Evolutionary conservation across 768 basidiomycete genomes (phyloP).

Genomic region (Phanerodontia chrysosporium): DNA sequence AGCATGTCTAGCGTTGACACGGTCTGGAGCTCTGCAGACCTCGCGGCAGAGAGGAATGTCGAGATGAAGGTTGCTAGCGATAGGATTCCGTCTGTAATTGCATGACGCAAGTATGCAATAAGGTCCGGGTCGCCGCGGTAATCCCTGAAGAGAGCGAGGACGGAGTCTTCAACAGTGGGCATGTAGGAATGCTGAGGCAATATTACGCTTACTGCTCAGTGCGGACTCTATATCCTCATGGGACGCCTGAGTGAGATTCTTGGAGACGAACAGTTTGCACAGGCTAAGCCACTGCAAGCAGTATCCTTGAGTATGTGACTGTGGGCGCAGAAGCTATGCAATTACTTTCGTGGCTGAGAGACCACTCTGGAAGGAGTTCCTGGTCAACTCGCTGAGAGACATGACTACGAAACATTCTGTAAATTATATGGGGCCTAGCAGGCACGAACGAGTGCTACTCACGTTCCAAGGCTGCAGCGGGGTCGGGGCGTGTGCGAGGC

Average conservation of each 20-base stretch:
- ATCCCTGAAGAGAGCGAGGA: conserved; percentile 59
- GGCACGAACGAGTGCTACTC: too few relatives aligned
- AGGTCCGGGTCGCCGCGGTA: conserved; percentile 70
- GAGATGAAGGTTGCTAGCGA: conserved; percentile 58
- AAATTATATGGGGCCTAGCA: neutral
- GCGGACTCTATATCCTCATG: conserved; percentile 46
- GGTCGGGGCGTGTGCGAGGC: too few relatives aligned
- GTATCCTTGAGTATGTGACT: neutral
- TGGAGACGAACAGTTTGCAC: conserved; percentile 58
- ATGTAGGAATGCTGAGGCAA: neutral
- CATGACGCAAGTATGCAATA: conserved; percentile 59
- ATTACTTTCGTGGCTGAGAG: conserved; percentile 58
- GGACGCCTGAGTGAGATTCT: conserved; percentile 36
- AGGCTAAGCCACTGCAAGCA: conserved; percentile 64
- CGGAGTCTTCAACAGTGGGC: conserved; percentile 46
- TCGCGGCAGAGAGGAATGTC: conserved; percentile 63
- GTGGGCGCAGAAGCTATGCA: neutral
- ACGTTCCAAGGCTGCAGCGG: too few relatives aligned
- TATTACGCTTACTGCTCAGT: conserved; percentile 50
- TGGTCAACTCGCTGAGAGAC: conserved; percentile 66
- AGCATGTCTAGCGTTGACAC: conserved; percentile 66
- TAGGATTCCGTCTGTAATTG: conserved; percentile 52
- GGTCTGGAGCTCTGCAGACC: conserved; percentile 59
- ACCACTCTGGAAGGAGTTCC: conserved; percentile 72
- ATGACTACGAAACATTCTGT: conserved; percentile 29